Evolutionary conservation across 2,329 filamentous ascomycete genomes (phyloP), one percentile per base, ranked within the genome.

Genomic region (Aureobasidium sp.): DNA sequence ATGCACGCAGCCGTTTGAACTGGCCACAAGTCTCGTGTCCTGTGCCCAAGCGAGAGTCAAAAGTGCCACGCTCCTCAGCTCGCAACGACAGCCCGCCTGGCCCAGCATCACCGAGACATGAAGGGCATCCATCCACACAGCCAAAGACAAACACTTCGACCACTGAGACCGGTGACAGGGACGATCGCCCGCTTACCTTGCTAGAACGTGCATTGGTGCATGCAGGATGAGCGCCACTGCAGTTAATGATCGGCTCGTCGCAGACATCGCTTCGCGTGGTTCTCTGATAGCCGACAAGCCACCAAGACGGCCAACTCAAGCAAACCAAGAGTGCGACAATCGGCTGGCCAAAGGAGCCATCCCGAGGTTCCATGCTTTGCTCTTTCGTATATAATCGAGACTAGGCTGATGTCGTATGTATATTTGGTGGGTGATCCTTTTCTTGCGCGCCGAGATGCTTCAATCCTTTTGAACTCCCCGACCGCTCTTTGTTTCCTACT

Each of bases 171-270:
- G 50, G 27, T 53, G 59, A 62, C 59, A 62, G 59, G 47, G 40
- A 51, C 43, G 60, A 64, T 64, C 60, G 50, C 18, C 58, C 60
- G 29, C 60, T 55, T 55, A 23, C 16, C 10, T 15, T 55, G 25
- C 42, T 64, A 64, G 60, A 38, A 4, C 50, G 38, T 64, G 60
- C 60, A 64, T 64, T 64, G 60, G 50, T 47, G 38, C 42, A 29
- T 64, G 43, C 20, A 62, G 23, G 29, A 11, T 36, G 36, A 29
- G 31, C 58, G 58, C 58, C 58, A 61, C 45, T 16, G 31, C 56
- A 48, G 56, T 31, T 48, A 10, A 38, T 38, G 56, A 43, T 60
- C 58, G 58, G 58, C 33, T 40, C 58, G 16, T 29, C 23, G 58
- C 58, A 47, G 31, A 27, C 58, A 29, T 61, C 58, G 58, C 58